Percentiles rank a stretch among this genome's conserved stretches.
Evolutionary conservation across 148 eudicot genomes (phyloP).

Genomic region (Nepenthes gracilis): DNA sequence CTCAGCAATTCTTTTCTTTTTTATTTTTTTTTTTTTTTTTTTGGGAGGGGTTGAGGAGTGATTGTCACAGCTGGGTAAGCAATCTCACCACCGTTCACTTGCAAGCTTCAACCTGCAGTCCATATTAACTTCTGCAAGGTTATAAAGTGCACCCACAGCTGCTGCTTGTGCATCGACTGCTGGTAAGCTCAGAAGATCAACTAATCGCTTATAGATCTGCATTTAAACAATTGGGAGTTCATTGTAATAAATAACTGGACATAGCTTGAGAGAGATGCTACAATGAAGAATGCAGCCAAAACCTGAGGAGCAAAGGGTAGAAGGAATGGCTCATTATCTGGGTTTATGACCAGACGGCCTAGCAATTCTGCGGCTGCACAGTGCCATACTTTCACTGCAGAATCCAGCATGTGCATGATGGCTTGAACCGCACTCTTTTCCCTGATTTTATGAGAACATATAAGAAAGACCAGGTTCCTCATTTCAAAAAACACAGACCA

Average conservation of each 20-base stretch:
- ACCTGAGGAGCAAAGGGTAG: conserved; percentile 86
- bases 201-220: conserved; percentile 81
- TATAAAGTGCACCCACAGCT: conserved; percentile 85
- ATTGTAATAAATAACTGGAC: background rate
- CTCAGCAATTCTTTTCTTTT: background rate
- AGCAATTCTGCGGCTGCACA: conserved; percentile 94
- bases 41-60: no score
- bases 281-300: conserved; percentile 3
- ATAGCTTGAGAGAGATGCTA: background rate
- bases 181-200: conserved; percentile 78
- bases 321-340: conserved; percentile 90
- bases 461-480: background rate
- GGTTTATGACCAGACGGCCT: conserved; percentile 81
- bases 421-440: conserved; percentile 87
- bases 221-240: background rate
- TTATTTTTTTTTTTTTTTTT: background rate
- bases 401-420: conserved; percentile 72
- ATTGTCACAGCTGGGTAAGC: background rate
- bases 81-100: conserved; percentile 70
- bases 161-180: conserved; percentile 86
- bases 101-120: conserved; percentile 88
- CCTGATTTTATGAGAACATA: conserved; percentile 20
- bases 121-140: conserved; percentile 88
- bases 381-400: conserved; percentile 76
- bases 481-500: background rate